These are phyloP conservation scores for Suaeda aralocaspica DNA, from an alignment of 148 eudicot species.

Conservation along the genomic window DNA sequence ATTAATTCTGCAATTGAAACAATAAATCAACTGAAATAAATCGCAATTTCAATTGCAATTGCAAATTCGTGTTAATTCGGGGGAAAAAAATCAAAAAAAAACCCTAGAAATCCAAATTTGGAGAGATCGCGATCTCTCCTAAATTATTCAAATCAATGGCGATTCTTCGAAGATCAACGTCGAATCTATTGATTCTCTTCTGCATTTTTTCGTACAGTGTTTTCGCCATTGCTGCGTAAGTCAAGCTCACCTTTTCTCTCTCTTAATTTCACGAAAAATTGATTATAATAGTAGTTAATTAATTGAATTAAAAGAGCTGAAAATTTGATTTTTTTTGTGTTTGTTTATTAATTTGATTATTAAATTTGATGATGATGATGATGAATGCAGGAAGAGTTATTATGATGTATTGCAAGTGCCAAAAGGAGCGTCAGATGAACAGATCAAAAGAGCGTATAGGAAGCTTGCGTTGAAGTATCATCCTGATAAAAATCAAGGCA, in stretches of 20 bases:
- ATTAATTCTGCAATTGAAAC: not conserved
- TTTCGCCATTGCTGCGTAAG: slow-evolving; percentile 78
- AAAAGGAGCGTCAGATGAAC: slow-evolving; percentile 83
- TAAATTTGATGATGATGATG: not conserved
- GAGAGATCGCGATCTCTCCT: slow-evolving; percentile 30
- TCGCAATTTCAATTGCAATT: not conserved
- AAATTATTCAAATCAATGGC: slow-evolving; percentile 19
- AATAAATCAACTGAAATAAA: no score
- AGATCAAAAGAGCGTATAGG: slow-evolving; percentile 87
- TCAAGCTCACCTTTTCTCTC: slow-evolving; percentile 14
- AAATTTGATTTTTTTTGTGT: no score
- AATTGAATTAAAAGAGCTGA: slow-evolving; percentile 16
- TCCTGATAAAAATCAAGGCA: slow-evolving; percentile 95
- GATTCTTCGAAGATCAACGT: slow-evolving; percentile 5
- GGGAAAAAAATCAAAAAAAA: slow-evolving; percentile 9
- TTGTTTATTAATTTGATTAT: no score
- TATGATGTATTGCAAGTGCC: slow-evolving; percentile 80
- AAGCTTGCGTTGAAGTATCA: slow-evolving; percentile 94
- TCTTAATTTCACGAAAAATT: not conserved
- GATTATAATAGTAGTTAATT: not conserved
- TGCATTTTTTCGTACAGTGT: slow-evolving; percentile 40
- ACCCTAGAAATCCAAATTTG: slow-evolving; percentile 23
- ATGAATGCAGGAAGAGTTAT: slow-evolving; percentile 78
- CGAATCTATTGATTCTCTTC: slow-evolving; percentile 24
- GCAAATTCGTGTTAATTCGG: not conserved